Base-by-base conservation (phyloP, 371 early-diverging fungal genomes). In the Mucor racemosus region DNA sequence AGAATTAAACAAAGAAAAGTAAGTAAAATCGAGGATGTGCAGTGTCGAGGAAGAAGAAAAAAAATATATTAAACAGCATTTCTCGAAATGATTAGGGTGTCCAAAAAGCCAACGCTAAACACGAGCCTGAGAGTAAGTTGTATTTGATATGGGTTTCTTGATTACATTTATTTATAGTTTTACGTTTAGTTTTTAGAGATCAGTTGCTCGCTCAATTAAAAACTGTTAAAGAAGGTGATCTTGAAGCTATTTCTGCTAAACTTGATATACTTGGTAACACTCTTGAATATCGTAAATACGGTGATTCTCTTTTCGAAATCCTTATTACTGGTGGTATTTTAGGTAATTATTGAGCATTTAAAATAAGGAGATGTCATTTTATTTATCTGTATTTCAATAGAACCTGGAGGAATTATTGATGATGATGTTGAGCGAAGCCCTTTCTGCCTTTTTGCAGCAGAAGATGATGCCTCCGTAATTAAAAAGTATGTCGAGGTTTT, bases 251-350 rank as follows among this genome's bases (percentile, higher is more conserved):
- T 62, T 86, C 90, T 41, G 64, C 80, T 72, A 85, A 86, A 68
- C 88, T 97, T 68, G 97, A 97, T 81, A 74, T 76, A 36, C 90
- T 90, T 60, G 94, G 92, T 64, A 92, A 92, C 69, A 93, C 92
- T 69, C 90, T 96, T 72, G 96, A 96, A 72, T 94, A 93, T 84
- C 92, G 93, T 76, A 91, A 93, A 74, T 97, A 97, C 92, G 94
- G 90, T 66, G 97, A 97, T 72, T 84, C 93, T 38, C 87, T 97
- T 67, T 97, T 95, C 79, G 97, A 97, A 85, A 80, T 95, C 60
- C 82, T 96, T 73, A 88, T 96, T 69, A 89, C 91, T 64, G 97
- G 97, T 63, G 95, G 95, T 69, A 88, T 96, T 63, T 80, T 92
- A 69, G 92, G 94, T 92, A 84, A 71, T 48, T 40, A 55, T 21